Conservation (phyloP, 2,329 filamentous ascomycete genomes). For the Penicillium concentricum region DNA sequence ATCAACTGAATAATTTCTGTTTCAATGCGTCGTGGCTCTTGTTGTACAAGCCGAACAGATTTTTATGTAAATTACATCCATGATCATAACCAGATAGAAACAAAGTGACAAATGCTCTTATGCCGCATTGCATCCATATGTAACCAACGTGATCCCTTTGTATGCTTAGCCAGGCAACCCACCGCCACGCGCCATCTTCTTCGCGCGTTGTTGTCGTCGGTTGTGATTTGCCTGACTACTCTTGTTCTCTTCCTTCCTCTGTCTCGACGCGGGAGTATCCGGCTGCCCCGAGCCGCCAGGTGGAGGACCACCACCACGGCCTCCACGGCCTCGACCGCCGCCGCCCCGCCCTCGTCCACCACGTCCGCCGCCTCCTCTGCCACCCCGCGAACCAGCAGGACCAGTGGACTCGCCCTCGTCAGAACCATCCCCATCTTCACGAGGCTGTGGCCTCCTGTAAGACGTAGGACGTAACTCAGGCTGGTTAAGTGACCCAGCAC, state of each 20-base stretch:
- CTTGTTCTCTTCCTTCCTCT: conserved; percentile 80
- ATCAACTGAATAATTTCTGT: conserved; percentile 8
- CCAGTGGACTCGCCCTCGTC: conserved; percentile 46
- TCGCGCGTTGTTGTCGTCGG: conserved; percentile 67
- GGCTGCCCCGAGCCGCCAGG: conserved; percentile 60
- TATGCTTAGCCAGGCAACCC: conserved; percentile 31
- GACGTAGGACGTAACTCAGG: conserved; percentile 63
- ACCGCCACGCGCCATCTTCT: conserved; percentile 61
- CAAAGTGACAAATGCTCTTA: background rate
- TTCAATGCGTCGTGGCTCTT: background rate
- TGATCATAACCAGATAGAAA: background rate
- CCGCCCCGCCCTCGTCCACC: conserved; percentile 52
- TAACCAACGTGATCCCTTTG: background rate
- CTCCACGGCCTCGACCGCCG: conserved; percentile 55
- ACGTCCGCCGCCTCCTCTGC: conserved; percentile 48
- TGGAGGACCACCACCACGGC: conserved; percentile 29
- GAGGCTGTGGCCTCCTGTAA: conserved; percentile 51
- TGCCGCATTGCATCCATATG: background rate
- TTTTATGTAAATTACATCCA: conserved; percentile 5
- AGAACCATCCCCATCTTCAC: conserved; percentile 44
- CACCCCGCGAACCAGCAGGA: conserved; percentile 25
- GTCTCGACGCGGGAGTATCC: conserved; percentile 68
- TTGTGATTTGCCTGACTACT: conserved; percentile 82
- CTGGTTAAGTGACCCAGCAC: conserved; percentile 51
- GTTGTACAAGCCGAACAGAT: background rate